Conservation (phyloP, 345 rosid genomes). For the Xanthoceras sorbifolium region DNA sequence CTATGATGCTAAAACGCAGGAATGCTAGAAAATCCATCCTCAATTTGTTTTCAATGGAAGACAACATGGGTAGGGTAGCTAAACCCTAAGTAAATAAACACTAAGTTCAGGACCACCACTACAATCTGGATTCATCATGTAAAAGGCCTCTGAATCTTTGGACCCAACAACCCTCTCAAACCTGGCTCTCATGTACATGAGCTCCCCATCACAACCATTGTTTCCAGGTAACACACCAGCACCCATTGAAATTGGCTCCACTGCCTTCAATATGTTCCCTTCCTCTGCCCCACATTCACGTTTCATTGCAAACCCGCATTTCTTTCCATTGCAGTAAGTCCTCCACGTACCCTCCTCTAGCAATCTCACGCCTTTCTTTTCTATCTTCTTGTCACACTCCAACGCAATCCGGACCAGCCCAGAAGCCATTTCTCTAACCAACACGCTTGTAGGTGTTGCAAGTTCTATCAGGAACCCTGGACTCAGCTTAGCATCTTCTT, state of each 20-base stretch:
- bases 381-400: constrained; percentile 61
- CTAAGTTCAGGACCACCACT: constrained; percentile 92
- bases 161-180: constrained; percentile 93
- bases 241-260: constrained; percentile 89
- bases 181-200: constrained; percentile 96
- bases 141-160: constrained; percentile 87
- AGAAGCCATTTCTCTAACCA: constrained; percentile 92
- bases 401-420: constrained; percentile 85
- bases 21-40: not conserved
- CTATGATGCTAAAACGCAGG: not conserved
- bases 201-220: constrained; percentile 50
- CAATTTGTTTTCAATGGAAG: not conserved
- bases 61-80: too few relatives aligned
- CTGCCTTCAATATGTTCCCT: constrained; percentile 66
- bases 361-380: constrained; percentile 49
- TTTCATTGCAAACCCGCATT: constrained; percentile 77
- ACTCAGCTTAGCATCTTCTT: constrained; percentile 56
- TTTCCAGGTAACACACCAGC: constrained; percentile 86
- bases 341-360: constrained; percentile 75
- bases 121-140: constrained; percentile 92
- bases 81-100: constrained; percentile 76
- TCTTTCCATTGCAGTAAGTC: constrained; percentile 86
- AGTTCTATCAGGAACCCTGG: constrained; percentile 80
- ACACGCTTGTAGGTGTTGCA: constrained; percentile 75
- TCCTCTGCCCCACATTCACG: constrained; percentile 68